Base-by-base conservation (phyloP, 352 stramenopile genomes). In the Pythium chondricola region DNA sequence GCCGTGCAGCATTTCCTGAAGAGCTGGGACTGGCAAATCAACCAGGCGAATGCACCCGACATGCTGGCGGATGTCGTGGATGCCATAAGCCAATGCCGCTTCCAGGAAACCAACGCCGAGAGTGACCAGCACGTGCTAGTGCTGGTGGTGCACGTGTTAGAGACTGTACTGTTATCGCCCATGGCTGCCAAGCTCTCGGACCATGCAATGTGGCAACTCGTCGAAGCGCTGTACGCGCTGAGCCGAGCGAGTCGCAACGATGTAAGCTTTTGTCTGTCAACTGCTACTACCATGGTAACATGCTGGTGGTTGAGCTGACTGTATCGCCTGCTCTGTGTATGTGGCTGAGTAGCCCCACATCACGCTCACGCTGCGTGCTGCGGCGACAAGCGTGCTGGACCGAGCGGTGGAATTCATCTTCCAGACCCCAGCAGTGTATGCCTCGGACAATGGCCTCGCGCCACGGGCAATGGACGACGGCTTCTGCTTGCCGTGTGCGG, bases 1-100 rank as follows among this genome's bases (percentile, higher is more conserved):
- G 88, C 92, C 1, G 73, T 99, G 45, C 89, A 97, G 74, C 98
- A 97, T 55, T 97, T 99, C 43, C 66, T 99, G 25, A 75, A 96
- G 13, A 93, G 51, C 35, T 91, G 77, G 76, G 69, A 77, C 16
- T 90, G 78, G 78, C 16, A 47, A 14, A 33, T 64, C 14, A 59
- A 65, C n/a, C 63, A 56, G 14, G 33, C 36, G 30, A 57, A 27
- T 25, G 50, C 67, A 32, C 56, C 63, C 0, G 77, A 93, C 33
- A 73, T 71, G 13, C 48, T 88, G 3, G 71, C 77, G 6, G 83
- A 93, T 35, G 83, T 98, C 58, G 91, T 97, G 11, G 81, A 97
- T 29, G 85, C 87, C 16, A 76, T 98, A 22, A 85, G 81, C 43
- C 76, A 96, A 47, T 99, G 93, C 61, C 83, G 88, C 21, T 98